phyloP scores from a whole-genome alignment of 1,284 basidiomycete genomes.

The Ceratobasidium sp. region DNA sequence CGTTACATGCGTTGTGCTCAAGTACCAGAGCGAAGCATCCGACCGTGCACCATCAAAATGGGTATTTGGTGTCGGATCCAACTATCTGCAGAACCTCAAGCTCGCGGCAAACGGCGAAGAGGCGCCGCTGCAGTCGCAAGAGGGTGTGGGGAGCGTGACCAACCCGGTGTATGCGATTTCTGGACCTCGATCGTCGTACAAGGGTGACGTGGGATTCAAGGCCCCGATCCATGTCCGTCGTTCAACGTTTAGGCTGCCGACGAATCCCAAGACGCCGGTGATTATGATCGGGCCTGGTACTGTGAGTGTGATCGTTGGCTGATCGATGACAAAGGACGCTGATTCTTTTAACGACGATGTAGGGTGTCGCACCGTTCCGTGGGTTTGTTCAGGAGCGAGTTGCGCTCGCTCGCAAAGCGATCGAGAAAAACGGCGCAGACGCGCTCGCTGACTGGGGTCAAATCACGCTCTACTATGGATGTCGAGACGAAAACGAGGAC shows the following conservation, averaged over 20 bases:
- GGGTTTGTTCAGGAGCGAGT: slow-evolving; percentile 98
- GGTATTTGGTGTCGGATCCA: slow-evolving; percentile 88
- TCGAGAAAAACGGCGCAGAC: slow-evolving; percentile 91
- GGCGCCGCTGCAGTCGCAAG: slow-evolving; percentile 55
- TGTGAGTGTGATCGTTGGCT: slow-evolving; percentile 60
- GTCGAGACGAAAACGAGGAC: slow-evolving; percentile 85
- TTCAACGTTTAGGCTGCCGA: slow-evolving; percentile 95
- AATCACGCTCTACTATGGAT: slow-evolving; percentile 96
- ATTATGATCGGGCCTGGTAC: slow-evolving; percentile 99
- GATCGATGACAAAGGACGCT: neutral
- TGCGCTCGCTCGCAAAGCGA: slow-evolving; percentile 89
- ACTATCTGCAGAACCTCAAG: slow-evolving; percentile 92
- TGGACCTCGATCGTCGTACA: slow-evolving; percentile 89
- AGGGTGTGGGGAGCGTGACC: slow-evolving; percentile 53
- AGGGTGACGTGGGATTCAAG: slow-evolving; percentile 69
- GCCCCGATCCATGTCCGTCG: slow-evolving; percentile 94
- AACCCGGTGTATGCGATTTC: slow-evolving; percentile 84
- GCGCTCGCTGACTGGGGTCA: slow-evolving; percentile 94
- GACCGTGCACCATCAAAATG: slow-evolving; percentile 63
- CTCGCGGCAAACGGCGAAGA: slow-evolving; percentile 70
- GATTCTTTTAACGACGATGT: neutral
- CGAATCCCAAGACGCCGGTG: slow-evolving; percentile 96
- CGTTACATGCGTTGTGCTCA: slow-evolving; percentile 93
- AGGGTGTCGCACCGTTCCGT: slow-evolving; percentile 98
- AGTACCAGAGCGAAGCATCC: slow-evolving; percentile 76